Evolutionary conservation across 768 basidiomycete species (phyloP), one percentile per base, ranked within the genome.

Genomic region (Hysterangium stoloniferum): DNA sequence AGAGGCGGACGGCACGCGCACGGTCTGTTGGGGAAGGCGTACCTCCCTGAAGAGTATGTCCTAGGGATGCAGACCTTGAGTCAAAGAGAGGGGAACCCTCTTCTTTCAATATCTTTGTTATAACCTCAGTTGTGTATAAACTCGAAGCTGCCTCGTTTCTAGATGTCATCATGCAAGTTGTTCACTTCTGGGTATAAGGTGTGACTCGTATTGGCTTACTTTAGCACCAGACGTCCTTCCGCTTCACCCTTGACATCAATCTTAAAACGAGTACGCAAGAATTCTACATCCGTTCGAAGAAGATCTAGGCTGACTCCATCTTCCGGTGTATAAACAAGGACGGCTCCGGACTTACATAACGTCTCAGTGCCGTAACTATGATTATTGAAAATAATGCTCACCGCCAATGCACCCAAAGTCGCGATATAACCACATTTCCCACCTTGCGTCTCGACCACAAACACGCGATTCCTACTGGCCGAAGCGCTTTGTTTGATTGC

Each of bases 401-500:
- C 94, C 34, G 95, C 96, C 59, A 99, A 71, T 6, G 92, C 96
- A 46, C 96, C 96, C 76, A 98, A 79, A 1, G 93, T 84, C 3
- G 94, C 93, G 50, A 99, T 80, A 64, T 94, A 99, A 7, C 96
- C 96, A 63, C 90, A 96, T 62, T 86, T 84, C 7, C 95, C 96
- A 43, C 96, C 96, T 65, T 98, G 96, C 0, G 94, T 97, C 68
- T 99, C 95, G 15, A 99, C 91, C 1, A 98, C 87, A 63, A 99
- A 99, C 53, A 97, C 96, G 36, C 96, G 74, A 65, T 98, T 93
- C 55, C 96, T 68, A 62, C 92, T 96, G 4, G 96, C 95, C 49
- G 88, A 88, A 8, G 96, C 96, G 61, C 91, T 94, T 74, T 99
- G 96, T 71, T 94, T 96, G 70, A 99, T 97, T 35, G 94, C 84